Base-by-base conservation (phyloP, 2,329 filamentous ascomycete genomes). In the Fusarium sambucinum region DNA sequence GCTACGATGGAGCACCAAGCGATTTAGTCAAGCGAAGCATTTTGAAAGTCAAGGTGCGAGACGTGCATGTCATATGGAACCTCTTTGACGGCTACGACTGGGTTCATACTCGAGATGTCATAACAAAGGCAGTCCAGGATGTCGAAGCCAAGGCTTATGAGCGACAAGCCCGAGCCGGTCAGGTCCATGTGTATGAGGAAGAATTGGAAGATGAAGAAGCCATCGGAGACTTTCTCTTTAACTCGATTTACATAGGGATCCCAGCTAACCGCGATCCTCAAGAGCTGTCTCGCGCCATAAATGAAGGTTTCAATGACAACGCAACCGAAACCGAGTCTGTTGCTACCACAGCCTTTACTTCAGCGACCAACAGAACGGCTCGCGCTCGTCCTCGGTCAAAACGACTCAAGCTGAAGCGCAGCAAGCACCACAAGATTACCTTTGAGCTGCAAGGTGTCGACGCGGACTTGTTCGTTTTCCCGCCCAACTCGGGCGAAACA, bases 71-170 rank as follows among this genome's bases (percentile, higher is more conserved):
- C 52, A 97, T 98, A 62, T 99, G 96, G 96, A 97, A 99, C 75
- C 83, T 99, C 2, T 97, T 96, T 78, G 96, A 99, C 81, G 96
- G 96, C 2, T 99, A 97, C 76, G 96, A 99, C 79, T 99, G 96
- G 96, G 87, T 90, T 71, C 87, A 88, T 42, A 99, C 96, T 1
- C 87, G 95, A 42, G 91, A 96, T 66, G 88, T 91, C 6, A 97
- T 99, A 58, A 89, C 90, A 23, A 92, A 95, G 75, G 94, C 93
- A 9, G 94, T 99, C 3, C 89, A 96, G 61, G 90, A 96, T 54
- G 91, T 99, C 3, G 93, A 99, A 78, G 84, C 85, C 42, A 93
- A 90, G 77, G 94, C 93, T 2, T 89, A 91, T 46, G 92, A 97
- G 76, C 89, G 91, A 57, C 87, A 89, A 60, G 82, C 87, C 25